Evolutionary conservation across 495 filamentous ascomycete species (phyloP).

Genomic region (Pyrenula massariospora): DNA sequence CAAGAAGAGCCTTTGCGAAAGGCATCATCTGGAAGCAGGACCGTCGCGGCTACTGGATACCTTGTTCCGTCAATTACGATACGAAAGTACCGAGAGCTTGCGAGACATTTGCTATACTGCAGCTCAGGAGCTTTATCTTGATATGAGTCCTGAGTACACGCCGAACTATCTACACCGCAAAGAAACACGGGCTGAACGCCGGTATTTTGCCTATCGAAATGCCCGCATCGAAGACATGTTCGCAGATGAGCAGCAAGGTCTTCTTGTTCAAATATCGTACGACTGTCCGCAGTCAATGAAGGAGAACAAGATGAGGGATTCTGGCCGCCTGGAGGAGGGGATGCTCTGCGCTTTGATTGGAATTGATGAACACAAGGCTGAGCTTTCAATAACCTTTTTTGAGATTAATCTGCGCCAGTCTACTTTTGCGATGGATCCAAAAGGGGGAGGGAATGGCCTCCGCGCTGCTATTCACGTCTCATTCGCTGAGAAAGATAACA

Average conservation of each 20-base stretch:
- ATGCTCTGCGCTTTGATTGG: slow-evolving; percentile 18
- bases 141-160: not conserved
- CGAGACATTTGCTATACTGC: slow-evolving; percentile 14
- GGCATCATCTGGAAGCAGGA: slow-evolving; percentile 7
- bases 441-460: slow-evolving; percentile 9
- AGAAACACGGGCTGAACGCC: slow-evolving; percentile 5
- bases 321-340: slow-evolving; percentile 11
- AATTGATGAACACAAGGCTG: slow-evolving; percentile 2
- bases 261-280: slow-evolving; percentile 9
- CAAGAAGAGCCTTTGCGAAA: slow-evolving; percentile 4
- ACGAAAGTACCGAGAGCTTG: slow-evolving; percentile 9
- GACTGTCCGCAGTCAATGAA: slow-evolving; percentile 11
- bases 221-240: slow-evolving; percentile 9
- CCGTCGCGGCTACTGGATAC: slow-evolving; percentile 10
- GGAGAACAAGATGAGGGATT: slow-evolving; percentile 6
- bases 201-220: slow-evolving; percentile 13
- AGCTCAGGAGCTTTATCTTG: slow-evolving; percentile 6
- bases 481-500: not conserved
- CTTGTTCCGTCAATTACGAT: slow-evolving; percentile 14
- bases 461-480: slow-evolving; percentile 2
- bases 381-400: slow-evolving; percentile 13
- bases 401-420: slow-evolving; percentile 10
- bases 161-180: slow-evolving; percentile 10
- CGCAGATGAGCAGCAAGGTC: slow-evolving; percentile 5
- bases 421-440: slow-evolving; percentile 11